Evolutionary conservation across 164 flowering plant genomes (phyloP).

Genomic region (Stephania yunnanensis): DNA sequence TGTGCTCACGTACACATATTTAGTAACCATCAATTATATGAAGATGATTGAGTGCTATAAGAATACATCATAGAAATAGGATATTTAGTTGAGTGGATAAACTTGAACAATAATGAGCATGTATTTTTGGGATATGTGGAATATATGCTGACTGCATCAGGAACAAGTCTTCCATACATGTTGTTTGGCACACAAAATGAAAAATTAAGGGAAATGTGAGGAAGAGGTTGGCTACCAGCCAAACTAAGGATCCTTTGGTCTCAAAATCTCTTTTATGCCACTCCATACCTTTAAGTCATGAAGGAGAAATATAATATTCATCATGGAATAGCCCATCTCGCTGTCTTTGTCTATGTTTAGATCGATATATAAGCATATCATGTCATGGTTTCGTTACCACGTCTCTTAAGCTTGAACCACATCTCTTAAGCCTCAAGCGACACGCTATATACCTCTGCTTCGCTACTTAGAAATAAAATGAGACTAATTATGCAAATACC

Average conservation of each 20-base stretch:
- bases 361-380: constrained; percentile 24
- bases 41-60: not conserved
- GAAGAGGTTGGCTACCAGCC: no score
- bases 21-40: no score
- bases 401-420: constrained; percentile 17
- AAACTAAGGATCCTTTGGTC: no score
- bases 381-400: constrained; percentile 17
- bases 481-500: constrained; percentile 8
- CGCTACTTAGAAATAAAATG: not conserved
- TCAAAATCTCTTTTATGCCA: no score
- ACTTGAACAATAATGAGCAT: no score
- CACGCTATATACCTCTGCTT: not conserved
- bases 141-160: no score
- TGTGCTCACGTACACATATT: not conserved
- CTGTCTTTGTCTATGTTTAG: constrained; percentile 7
- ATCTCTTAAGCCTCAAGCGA: constrained; percentile 10
- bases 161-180: no score
- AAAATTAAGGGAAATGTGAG: no score
- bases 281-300: not conserved
- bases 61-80: not conserved
- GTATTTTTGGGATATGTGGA: no score
- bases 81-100: not conserved
- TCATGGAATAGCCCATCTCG: not conserved
- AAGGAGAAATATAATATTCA: not conserved
- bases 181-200: no score